Evolutionary conservation across 768 basidiomycete genomes (phyloP).

Genomic region (Tremella fuciformis): DNA sequence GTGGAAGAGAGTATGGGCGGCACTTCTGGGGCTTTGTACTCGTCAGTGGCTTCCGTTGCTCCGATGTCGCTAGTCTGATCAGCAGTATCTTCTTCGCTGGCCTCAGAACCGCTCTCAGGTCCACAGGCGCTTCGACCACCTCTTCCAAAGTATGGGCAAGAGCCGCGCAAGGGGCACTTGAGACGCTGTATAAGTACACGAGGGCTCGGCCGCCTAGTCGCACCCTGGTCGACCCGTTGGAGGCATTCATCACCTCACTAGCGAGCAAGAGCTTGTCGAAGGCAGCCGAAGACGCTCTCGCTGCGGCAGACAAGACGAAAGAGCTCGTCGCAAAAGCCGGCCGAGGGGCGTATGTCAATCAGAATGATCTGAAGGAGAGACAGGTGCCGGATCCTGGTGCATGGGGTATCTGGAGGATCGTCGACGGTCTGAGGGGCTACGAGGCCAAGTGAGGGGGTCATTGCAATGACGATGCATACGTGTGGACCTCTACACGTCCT

Average conservation of each 20-base stretch:
- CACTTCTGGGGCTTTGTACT: slow-evolving; percentile 85
- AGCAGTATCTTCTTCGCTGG: slow-evolving; percentile 84
- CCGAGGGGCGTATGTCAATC: slow-evolving; percentile 73
- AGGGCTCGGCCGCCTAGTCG: slow-evolving; percentile 83
- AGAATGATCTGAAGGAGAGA: slow-evolving; percentile 57
- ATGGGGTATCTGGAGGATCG: slow-evolving; percentile 65
- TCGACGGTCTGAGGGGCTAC: slow-evolving; percentile 41
- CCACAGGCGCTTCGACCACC: slow-evolving; percentile 34
- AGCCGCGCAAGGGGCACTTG: slow-evolving; percentile 57
- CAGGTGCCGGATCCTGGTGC: slow-evolving; percentile 84
- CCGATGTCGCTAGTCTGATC: neutral
- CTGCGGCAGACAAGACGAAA: slow-evolving; percentile 71
- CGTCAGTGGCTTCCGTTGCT: slow-evolving; percentile 58
- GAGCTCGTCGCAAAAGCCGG: slow-evolving; percentile 80
- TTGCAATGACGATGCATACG: too few species aligned
- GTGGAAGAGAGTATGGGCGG: slow-evolving; percentile 87
- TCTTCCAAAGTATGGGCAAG: slow-evolving; percentile 62
- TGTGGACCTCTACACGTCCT: too few species aligned
- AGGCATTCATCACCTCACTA: slow-evolving; percentile 67
- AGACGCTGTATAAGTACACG: slow-evolving; percentile 59
- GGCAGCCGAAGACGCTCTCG: slow-evolving; percentile 63
- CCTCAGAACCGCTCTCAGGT: slow-evolving; percentile 68
- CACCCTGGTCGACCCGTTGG: slow-evolving; percentile 84
- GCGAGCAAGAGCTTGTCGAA: slow-evolving; percentile 51
- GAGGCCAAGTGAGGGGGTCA: slow-evolving; percentile 12